Conservation (phyloP, 306 rosid genomes). For the Cajanus cajan region DNA sequence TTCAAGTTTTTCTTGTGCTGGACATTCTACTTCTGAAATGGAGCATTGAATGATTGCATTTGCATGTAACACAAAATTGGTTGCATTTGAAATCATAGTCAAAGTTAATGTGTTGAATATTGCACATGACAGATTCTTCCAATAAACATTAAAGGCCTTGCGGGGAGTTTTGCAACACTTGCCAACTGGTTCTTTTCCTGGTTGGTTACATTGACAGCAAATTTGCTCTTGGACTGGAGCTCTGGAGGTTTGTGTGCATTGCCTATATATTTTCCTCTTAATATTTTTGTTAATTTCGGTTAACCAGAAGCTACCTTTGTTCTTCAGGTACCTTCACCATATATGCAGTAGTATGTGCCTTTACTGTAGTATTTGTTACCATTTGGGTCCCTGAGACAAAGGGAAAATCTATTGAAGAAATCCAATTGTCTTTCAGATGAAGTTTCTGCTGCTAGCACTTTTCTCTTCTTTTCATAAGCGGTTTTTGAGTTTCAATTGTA, state of each 20-base stretch:
- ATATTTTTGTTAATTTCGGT: not conserved
- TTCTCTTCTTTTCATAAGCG: slow-evolving; percentile 3
- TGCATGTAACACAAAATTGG: not conserved
- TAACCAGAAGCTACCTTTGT: slow-evolving; percentile 29
- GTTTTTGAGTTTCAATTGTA: slow-evolving; percentile 18
- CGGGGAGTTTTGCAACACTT: slow-evolving; percentile 94
- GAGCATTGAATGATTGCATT: not conserved
- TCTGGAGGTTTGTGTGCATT: slow-evolving; percentile 66
- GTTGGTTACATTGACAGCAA: slow-evolving; percentile 80
- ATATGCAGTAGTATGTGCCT: slow-evolving; percentile 60
- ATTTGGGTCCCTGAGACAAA: slow-evolving; percentile 95
- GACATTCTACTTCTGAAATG: not conserved
- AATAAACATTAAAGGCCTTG: slow-evolving; percentile 79
- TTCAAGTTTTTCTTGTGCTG: not conserved
- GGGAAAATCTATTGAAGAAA: slow-evolving; percentile 92
- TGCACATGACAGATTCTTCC: slow-evolving; percentile 78
- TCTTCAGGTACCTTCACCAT: slow-evolving; percentile 88
- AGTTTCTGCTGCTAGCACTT: slow-evolving; percentile 19
- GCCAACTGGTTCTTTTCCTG: slow-evolving; percentile 82
- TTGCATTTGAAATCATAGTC: slow-evolving; percentile 23
- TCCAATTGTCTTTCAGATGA: slow-evolving; percentile 84
- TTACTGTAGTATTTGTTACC: slow-evolving; percentile 59
- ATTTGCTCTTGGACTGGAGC: slow-evolving; percentile 85
- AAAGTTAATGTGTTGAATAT: slow-evolving; percentile 14
- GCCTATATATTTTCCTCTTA: not conserved